Percentiles rank a stretch among this genome's conserved stretches.
Conservation (phyloP, 805 yeast genomes). For the Metschnikowia amazonensis region DNA sequence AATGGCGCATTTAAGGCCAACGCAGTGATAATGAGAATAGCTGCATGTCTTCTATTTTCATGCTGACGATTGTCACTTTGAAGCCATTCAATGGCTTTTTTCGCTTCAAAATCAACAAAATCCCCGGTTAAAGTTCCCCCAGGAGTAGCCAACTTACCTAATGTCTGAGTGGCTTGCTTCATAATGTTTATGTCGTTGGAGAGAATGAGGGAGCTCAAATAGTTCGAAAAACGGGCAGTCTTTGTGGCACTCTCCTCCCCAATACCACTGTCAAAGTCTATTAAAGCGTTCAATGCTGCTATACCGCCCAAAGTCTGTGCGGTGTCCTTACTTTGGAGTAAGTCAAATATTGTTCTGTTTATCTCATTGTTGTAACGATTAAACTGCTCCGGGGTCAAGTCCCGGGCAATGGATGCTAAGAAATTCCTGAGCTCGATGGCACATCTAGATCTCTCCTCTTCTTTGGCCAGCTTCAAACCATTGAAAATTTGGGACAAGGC, state of each 20-base stretch:
- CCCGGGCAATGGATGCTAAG: slow-evolving; percentile 71
- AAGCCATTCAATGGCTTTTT: slow-evolving; percentile 85
- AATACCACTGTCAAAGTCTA: slow-evolving; percentile 74
- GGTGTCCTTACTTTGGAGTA: slow-evolving; percentile 70
- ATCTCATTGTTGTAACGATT: slow-evolving; percentile 79
- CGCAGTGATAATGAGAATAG: slow-evolving; percentile 75
- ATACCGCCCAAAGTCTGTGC: slow-evolving; percentile 84
- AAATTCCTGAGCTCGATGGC: slow-evolving; percentile 70
- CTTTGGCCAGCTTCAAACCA: slow-evolving; percentile 44
- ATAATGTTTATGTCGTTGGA: slow-evolving; percentile 81
- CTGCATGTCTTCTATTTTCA: slow-evolving; percentile 86
- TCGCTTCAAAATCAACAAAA: slow-evolving; percentile 89
- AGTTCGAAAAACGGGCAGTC: slow-evolving; percentile 88
- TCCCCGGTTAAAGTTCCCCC: slow-evolving; percentile 89
- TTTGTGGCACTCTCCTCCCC: slow-evolving; percentile 81
- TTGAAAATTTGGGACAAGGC: slow-evolving; percentile 51
- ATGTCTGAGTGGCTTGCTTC: slow-evolving; percentile 79
- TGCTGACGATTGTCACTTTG: slow-evolving; percentile 71
- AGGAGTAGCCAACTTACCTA: slow-evolving; percentile 85
- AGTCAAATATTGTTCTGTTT: slow-evolving; percentile 81
- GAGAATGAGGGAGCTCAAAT: slow-evolving; percentile 73
- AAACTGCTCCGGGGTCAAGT: slow-evolving; percentile 76
- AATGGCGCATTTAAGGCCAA: slow-evolving; percentile 87
- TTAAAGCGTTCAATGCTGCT: slow-evolving; percentile 82
- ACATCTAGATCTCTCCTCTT: slow-evolving; percentile 46